Percentiles rank a stretch among this genome's conserved stretches.
Evolutionary conservation across 208 protist species (phyloP).

Genomic region (Plasmodiophora brassicae): DNA sequence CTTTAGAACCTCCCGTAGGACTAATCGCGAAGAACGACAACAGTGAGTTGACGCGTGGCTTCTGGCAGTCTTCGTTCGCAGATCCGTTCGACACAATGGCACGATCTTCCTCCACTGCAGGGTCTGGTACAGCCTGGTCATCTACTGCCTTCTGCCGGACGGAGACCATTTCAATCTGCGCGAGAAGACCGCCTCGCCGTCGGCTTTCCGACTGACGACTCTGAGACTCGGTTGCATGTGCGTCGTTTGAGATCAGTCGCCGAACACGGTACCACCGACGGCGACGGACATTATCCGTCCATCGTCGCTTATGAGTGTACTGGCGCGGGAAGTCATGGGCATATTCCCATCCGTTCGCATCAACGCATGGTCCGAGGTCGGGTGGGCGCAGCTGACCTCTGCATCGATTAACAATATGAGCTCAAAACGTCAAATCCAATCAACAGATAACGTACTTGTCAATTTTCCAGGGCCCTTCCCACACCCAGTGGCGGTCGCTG

Average conservation of each 20-base stretch:
- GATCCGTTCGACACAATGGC: too few relatives aligned
- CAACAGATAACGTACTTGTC: constrained; percentile 1
- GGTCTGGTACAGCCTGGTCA: too few relatives aligned
- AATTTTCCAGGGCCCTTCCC: background rate
- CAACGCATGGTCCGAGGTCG: too few relatives aligned
- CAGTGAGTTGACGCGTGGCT: too few relatives aligned
- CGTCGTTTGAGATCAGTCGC: background rate
- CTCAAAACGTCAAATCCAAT: background rate
- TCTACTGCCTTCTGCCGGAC: too few relatives aligned
- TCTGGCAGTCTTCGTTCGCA: too few relatives aligned
- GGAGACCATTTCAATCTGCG: too few relatives aligned
- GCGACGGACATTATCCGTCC: constrained; percentile 17
- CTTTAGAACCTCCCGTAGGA: too few relatives aligned
- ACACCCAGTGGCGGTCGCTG: background rate
- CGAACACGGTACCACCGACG: background rate
- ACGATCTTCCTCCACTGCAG: too few relatives aligned
- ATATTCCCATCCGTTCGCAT: background rate
- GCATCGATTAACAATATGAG: too few relatives aligned
- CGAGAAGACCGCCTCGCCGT: background rate
- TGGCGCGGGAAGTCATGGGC: background rate
- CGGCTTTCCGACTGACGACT: background rate
- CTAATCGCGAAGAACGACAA: too few relatives aligned
- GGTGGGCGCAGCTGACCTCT: too few relatives aligned
- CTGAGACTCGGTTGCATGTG: background rate
- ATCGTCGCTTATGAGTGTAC: background rate